A percentile compares a stretch with the other conserved stretches of the same genome.
Conservation (phyloP, 1,284 basidiomycete species). For the Irpex sp. region DNA sequence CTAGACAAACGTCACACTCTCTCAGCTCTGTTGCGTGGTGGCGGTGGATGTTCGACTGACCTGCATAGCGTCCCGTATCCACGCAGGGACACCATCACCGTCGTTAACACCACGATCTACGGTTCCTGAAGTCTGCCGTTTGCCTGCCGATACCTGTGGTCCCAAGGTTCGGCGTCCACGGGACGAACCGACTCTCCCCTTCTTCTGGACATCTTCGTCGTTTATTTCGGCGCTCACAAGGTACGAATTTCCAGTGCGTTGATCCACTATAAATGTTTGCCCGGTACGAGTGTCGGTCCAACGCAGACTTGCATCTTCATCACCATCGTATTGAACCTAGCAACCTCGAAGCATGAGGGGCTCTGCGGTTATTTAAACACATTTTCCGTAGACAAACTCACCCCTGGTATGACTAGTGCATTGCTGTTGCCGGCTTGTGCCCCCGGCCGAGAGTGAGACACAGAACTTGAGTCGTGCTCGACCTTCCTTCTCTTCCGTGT, state of each 20-base stretch:
- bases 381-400: no score
- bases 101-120: constrained; percentile 11
- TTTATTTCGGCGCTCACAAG: constrained; percentile 37
- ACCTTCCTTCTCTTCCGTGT: constrained; percentile 19
- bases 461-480: background rate
- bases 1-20: constrained; percentile 36
- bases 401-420: background rate
- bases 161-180: background rate
- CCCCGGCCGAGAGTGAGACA: background rate
- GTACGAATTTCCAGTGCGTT: constrained; percentile 67
- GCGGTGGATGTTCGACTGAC: constrained; percentile 34
- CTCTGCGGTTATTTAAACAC: no score
- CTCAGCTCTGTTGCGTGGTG: background rate
- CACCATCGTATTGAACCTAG: background rate
- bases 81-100: constrained; percentile 43
- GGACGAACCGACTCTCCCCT: background rate
- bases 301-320: constrained; percentile 38
- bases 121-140: background rate
- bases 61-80: constrained; percentile 60
- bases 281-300: constrained; percentile 77
- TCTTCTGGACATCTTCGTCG: constrained; percentile 7
- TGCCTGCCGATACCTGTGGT: background rate
- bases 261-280: constrained; percentile 77
- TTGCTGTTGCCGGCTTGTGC: no score
- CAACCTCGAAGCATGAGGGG: no score